A percentile compares a stretch with the other conserved stretches of the same genome.
These are phyloP conservation scores for Seiridium unicorne DNA, from an alignment of 2,329 filamentous ascomycete species.

Conservation along the genomic window DNA sequence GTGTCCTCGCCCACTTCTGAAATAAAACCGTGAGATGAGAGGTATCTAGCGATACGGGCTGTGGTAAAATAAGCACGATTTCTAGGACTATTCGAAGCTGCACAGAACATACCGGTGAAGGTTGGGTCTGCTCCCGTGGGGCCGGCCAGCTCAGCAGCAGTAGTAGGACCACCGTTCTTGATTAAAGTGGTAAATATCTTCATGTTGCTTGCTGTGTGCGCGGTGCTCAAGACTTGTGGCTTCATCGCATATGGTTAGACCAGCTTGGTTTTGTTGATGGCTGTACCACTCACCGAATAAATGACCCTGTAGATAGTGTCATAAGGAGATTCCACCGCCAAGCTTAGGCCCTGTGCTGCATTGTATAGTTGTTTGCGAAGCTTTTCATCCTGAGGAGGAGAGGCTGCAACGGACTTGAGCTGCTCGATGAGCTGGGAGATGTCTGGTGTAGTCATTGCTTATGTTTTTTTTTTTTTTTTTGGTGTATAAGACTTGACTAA, in stretches of 20 bases:
- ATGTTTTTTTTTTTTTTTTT: too few species aligned
- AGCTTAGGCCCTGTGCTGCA: neutral
- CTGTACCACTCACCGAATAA: neutral
- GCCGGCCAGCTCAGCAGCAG: neutral
- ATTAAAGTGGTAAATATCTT: neutral
- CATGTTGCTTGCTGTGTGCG: neutral
- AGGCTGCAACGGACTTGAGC: neutral
- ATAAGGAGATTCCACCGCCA: neutral
- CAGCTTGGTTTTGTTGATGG: neutral
- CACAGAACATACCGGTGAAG: neutral
- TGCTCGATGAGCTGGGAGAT: neutral
- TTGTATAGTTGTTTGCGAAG: neutral
- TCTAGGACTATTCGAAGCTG: neutral
- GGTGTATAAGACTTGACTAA: too few species aligned
- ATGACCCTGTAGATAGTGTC: neutral
- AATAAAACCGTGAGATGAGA: conserved; percentile 1
- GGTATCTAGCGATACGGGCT: neutral
- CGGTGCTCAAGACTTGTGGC: neutral
- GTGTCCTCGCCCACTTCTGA: conserved; percentile 9
- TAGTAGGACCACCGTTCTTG: neutral
- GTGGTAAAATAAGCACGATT: neutral
- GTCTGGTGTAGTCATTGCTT: neutral
- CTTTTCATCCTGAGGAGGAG: neutral
- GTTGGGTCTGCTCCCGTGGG: neutral
- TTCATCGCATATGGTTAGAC: too few species aligned